Base-by-base conservation (phyloP, 1,284 basidiomycete species). In the Ganoderma lucidum region DNA sequence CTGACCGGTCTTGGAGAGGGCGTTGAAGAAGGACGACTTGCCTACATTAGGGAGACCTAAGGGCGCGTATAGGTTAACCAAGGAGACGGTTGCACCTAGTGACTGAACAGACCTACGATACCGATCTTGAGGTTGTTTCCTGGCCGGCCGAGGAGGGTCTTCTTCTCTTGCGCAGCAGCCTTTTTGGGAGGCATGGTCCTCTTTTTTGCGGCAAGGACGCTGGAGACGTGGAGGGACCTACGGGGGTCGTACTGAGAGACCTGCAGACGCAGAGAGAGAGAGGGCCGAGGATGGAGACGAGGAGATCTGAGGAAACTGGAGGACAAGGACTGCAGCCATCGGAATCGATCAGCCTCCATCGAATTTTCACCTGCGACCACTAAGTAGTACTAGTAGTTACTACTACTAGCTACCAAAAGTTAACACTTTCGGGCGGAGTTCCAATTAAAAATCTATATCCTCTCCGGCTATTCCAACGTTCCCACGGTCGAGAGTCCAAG, bases 11-110 rank as follows among this genome's bases (percentile, higher is more conserved):
- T 99, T 92, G 66, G 98, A 97, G 67, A 99, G 89, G 59, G 89
- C 93, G 83, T 99, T 99, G 91, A 96, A 96, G 83, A 96, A 95
- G 23, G 95, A 96, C 0, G 93, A 96, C 83, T 97, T 97, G 74
- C 96, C 96, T 77, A 97, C 96, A 81, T 98, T 98, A 70, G 96
- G 96, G 58, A 98, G 81, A 79, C 96, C 93, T 94, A 66, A 70
- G 19, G 59, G 53, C n/a, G 53, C 45, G 41, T 15, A 37, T 35
- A 32, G 55, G 65, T 65, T 68, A 75, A 59, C 69, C 73, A 62
- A 48, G 66, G 48, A 65, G 64, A 67, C 42, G 10, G 64, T 64
- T 30, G 74, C 66, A 72, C 62, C 71, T 66, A 71, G 58, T 44
- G 63, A 71, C 62, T 75, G 76, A 82, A 88, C 90, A 83, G 81